Conservation (phyloP, 352 stramenopile genomes). For the Phytophthora citrophthora region DNA sequence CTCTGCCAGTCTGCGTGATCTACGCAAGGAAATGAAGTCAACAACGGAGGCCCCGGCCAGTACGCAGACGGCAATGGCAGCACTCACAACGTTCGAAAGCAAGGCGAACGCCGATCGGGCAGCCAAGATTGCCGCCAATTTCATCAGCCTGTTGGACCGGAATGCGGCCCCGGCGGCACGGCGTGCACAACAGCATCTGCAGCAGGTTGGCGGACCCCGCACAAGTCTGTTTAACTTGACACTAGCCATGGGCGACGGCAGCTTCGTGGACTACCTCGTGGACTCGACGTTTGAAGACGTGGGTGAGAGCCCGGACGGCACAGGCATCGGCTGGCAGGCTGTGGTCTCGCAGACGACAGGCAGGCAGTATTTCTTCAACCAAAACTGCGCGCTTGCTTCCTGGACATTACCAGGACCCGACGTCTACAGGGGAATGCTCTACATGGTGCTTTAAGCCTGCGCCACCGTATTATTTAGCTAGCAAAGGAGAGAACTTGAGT, state of each 20-base stretch:
- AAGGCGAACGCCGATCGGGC: constrained; percentile 65
- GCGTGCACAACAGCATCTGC: constrained; percentile 41
- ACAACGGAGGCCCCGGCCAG: constrained; percentile 45
- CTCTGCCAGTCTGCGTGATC: constrained; percentile 54
- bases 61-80: constrained; percentile 57
- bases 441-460: constrained; percentile 73
- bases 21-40: constrained; percentile 54
- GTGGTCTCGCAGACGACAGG: constrained; percentile 76
- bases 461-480: constrained; percentile 51
- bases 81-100: constrained; percentile 56
- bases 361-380: constrained; percentile 89
- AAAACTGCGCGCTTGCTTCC: constrained; percentile 72
- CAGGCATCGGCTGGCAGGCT: constrained; percentile 59
- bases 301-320: constrained; percentile 44
- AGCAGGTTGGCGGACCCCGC: constrained; percentile 22
- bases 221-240: constrained; percentile 61
- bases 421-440: constrained; percentile 58
- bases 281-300: constrained; percentile 74
- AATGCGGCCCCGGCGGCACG: constrained; percentile 36
- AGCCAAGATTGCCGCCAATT: constrained; percentile 62
- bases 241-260: constrained; percentile 69
- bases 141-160: constrained; percentile 55
- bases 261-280: constrained; percentile 66
- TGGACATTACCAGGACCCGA: constrained; percentile 77
- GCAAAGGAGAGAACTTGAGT: constrained; percentile 31